Conservation (phyloP, 106 monocot genomes). For the Allium fistulosum region DNA sequence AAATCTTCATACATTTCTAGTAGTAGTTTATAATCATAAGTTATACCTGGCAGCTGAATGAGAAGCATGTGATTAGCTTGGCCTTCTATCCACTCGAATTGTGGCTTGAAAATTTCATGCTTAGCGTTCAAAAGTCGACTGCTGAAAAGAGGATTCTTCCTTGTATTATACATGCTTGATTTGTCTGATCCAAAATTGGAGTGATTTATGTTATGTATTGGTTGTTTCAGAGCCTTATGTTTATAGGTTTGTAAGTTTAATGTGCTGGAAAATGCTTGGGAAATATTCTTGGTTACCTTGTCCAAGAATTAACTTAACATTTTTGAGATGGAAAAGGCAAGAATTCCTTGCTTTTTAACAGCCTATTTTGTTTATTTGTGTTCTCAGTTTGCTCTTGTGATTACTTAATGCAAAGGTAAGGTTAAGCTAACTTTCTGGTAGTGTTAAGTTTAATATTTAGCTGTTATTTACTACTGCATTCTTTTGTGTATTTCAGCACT, state of each 20-base stretch:
- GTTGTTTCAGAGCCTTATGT: background rate
- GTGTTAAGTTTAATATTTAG: too few species aligned
- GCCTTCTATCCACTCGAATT: slow-evolving; percentile 7
- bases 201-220: too few species aligned
- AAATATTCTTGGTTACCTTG: slow-evolving; percentile 1
- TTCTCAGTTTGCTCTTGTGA: background rate
- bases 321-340: background rate
- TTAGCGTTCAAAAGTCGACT: background rate
- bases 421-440: background rate
- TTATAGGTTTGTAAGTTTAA: background rate
- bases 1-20: background rate
- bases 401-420: slow-evolving; percentile 2
- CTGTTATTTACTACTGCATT: too few species aligned
- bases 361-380: background rate
- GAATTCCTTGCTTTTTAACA: slow-evolving; percentile 4
- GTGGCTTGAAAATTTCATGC: slow-evolving; percentile 10
- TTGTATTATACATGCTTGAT: slow-evolving; percentile 1
- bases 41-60: slow-evolving; percentile 12
- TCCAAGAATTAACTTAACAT: background rate
- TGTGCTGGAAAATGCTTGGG: background rate
- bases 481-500: too few species aligned
- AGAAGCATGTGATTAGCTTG: slow-evolving; percentile 1
- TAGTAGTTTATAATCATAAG: background rate
- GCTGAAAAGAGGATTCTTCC: slow-evolving; percentile 1
- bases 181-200: background rate